Evolutionary conservation across 208 protist species (phyloP), one percentile per base, ranked within the genome.

Genomic region (Crithidia brevicula): DNA sequence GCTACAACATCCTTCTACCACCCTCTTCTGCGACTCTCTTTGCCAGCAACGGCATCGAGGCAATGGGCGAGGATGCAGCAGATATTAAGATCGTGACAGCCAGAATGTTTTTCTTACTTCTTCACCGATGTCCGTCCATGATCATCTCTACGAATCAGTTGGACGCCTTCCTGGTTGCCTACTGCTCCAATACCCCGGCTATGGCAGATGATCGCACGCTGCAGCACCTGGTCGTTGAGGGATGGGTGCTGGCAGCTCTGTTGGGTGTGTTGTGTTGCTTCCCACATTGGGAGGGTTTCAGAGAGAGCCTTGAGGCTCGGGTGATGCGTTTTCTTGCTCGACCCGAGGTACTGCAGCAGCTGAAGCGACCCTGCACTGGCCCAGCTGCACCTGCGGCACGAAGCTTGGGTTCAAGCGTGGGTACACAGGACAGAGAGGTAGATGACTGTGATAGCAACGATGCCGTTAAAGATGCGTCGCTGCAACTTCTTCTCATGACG

Each of bases 181-280:
- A 50, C 43, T 52, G 40, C 57, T 13, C 38, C 13, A 23, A 43
- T 13, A 30, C 25, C 1, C n/a, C 57, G 0, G 43, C 42, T 3
- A 30, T 63, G 40, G 18, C n/a, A 11, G 38, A 22, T 28, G 5
- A 8, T 2, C 4, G 0, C 0, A 11, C 43, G 4, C n/a, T 10
- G 13, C n/a, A 20, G 16, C 33, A 45, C 20, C 31, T 65, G 2
- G 16, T 65, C 1, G 59, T 45, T 10, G 40, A 65, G 28, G 59
- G 46, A 3, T 65, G 59, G 59, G n/a, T 65, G 45, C 45, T 65
- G 28, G 46, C 59, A 3, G 46, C 45, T 3, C 45, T 52, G 30
- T 20, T 65, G 46, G 22, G 43, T 4, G 43, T 45, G 2, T 15
- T 65, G 3, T 42, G 25, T 7, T 18, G 2, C 11, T 16, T 23